Base-by-base conservation (phyloP, 1,284 basidiomycete species). In the Tilletia setariae region DNA sequence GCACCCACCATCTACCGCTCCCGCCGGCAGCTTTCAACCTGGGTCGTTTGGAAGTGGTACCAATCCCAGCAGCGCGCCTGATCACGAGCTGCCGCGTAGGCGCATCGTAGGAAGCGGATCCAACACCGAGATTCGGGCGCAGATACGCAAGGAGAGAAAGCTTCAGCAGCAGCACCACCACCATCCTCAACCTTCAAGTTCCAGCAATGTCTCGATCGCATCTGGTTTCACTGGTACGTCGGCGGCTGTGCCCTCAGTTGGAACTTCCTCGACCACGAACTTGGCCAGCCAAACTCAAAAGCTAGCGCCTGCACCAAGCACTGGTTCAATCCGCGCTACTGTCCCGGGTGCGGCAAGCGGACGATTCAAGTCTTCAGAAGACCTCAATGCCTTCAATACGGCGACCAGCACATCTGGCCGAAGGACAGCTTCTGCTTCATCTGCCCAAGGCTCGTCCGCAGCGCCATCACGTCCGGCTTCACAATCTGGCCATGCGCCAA, bases 41-140 rank as follows among this genome's bases (percentile, higher is more conserved):
- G 73, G 71, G 67, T 63, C 73, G 71, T 65, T 70, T 65, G 51
- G 30, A 64, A 1, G 30, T 72, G 49, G 72, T 47, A 2, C 68
- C 73, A 7, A 67, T 66, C 4, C 65, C 71, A 25, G 68, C 64
- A 47, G 65, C 71, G 16, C 68, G 70, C 64, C 66, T 63, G 59
- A 72, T 72, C 68, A 68, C 70, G 63, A 67, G 68, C 32, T 66
- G 70, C 21, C 71, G 70, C 42, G 70, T 68, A 49, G 68, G 70
- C 42, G 67, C 74, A 35, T 70, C 72, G 64, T 68, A 16, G 72
- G 74, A 32, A 73, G 71, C 49, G 73, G 69, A 30, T 63, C 72
- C 69, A 72, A 76, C 56, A 76, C 75, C 21, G 75, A 76, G 65
- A 62, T 75, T 65, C 67, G 75, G 11, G 75, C 75, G 1, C 69